Conservation (phyloP, 441 rosid genomes). For the Omphalea diandra region DNA sequence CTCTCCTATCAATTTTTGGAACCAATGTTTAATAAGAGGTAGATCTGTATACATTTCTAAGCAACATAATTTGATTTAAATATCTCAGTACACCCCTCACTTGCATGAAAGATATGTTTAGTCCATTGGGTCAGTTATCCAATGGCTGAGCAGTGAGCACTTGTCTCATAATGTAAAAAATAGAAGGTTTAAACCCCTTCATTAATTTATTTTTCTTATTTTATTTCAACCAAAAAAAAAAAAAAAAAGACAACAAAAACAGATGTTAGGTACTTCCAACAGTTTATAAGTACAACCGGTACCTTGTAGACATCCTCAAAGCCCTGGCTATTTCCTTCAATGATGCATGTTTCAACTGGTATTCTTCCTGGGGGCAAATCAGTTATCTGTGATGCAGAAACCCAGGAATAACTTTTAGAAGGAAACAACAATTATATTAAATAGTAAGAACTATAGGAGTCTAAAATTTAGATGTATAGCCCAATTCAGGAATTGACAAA, state of each 20-base stretch:
- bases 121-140: background rate
- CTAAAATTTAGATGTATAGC: no score
- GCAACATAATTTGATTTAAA: no score
- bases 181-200: no score
- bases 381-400: conserved; percentile 62
- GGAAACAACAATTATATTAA: conserved; percentile 6
- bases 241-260: background rate
- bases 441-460: no score
- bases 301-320: conserved; percentile 73
- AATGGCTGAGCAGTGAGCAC: background rate
- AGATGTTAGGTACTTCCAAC: background rate
- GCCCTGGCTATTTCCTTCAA: conserved; percentile 65
- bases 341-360: conserved; percentile 72
- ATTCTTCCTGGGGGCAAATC: conserved; percentile 92
- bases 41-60: no score
- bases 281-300: conserved; percentile 16
- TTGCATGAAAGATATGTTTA: no score
- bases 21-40: no score
- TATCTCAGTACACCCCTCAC: no score
- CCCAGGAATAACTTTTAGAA: conserved; percentile 7
- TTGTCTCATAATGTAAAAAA: background rate
- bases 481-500: background rate
- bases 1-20: no score
- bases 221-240: background rate
- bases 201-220: background rate